A percentile compares a stretch with the other conserved stretches of the same genome.
phyloP scores from a whole-genome alignment of 805 yeast species.

The Debaryomyces prosopidis region DNA sequence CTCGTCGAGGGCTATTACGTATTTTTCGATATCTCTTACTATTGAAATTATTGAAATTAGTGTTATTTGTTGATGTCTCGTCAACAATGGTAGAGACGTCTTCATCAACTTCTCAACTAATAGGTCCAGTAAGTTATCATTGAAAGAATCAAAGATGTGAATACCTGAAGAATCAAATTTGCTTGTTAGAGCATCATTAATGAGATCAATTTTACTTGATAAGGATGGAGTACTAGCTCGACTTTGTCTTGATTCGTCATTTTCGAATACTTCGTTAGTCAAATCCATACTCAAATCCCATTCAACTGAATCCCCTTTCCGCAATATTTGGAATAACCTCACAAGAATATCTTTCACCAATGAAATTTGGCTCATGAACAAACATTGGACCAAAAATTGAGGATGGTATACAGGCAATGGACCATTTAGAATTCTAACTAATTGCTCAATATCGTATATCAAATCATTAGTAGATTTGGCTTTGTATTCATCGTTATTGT shows the following conservation, averaged over 20 bases:
- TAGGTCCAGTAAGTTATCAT: constrained; percentile 41
- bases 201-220: constrained; percentile 3
- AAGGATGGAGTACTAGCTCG: not conserved
- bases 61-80: constrained; percentile 90
- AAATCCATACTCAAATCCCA: constrained; percentile 38
- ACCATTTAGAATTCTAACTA: constrained; percentile 80
- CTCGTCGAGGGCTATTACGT: constrained; percentile 47
- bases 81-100: constrained; percentile 71
- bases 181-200: not conserved
- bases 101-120: constrained; percentile 62
- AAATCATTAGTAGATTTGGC: constrained; percentile 12
- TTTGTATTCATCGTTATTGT: too few species aligned
- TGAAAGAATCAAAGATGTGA: constrained; percentile 39
- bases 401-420: constrained; percentile 92
- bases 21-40: constrained; percentile 52
- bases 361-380: constrained; percentile 59
- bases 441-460: constrained; percentile 55
- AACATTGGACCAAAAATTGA: constrained; percentile 73
- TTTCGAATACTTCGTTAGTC: constrained; percentile 13
- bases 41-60: constrained; percentile 69
- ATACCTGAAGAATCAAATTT: not conserved
- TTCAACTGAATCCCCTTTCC: constrained; percentile 32
- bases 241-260: constrained; percentile 1
- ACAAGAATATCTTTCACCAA: constrained; percentile 59
- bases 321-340: constrained; percentile 50